phyloP scores from a whole-genome alignment of 768 basidiomycete genomes.

The Lentinula edodes region DNA sequence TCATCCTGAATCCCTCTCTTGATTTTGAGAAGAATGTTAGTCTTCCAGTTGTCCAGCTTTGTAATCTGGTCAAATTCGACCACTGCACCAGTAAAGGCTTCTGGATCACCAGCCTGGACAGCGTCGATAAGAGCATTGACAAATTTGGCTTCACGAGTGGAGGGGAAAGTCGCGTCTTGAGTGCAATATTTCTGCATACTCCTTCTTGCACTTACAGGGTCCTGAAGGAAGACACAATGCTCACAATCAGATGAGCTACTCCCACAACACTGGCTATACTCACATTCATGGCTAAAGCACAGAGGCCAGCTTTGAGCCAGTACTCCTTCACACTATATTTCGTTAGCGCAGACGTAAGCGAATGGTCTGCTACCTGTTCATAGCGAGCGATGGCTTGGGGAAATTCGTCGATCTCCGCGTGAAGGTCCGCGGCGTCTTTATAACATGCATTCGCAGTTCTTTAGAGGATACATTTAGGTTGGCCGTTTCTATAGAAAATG shows the following conservation, averaged over 20 bases:
- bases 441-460: slow-evolving; percentile 95
- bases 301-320: slow-evolving; percentile 84
- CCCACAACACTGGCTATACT: slow-evolving; percentile 19
- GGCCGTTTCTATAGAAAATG: not conserved
- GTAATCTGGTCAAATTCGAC: slow-evolving; percentile 89
- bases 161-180: slow-evolving; percentile 81
- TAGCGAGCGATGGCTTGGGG: slow-evolving; percentile 82
- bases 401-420: slow-evolving; percentile 85
- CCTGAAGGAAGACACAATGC: slow-evolving; percentile 40
- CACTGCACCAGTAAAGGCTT: slow-evolving; percentile 78
- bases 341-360: slow-evolving; percentile 77
- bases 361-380: slow-evolving; percentile 84
- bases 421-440: slow-evolving; percentile 95
- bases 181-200: slow-evolving; percentile 72
- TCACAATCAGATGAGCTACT: not conserved
- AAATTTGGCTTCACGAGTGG: slow-evolving; percentile 92
- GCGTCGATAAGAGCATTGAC: slow-evolving; percentile 73
- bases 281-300: slow-evolving; percentile 84
- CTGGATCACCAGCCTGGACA: slow-evolving; percentile 62
- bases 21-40: slow-evolving; percentile 81
- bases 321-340: slow-evolving; percentile 99
- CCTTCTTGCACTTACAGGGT: slow-evolving; percentile 75
- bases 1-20: slow-evolving; percentile 71
- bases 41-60: slow-evolving; percentile 97
- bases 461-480: slow-evolving; percentile 3